Percentiles rank a stretch among this genome's conserved stretches.
phyloP scores from a whole-genome alignment of 2,329 filamentous ascomycete species.

The Phaeosphaeriaceae sp. region DNA sequence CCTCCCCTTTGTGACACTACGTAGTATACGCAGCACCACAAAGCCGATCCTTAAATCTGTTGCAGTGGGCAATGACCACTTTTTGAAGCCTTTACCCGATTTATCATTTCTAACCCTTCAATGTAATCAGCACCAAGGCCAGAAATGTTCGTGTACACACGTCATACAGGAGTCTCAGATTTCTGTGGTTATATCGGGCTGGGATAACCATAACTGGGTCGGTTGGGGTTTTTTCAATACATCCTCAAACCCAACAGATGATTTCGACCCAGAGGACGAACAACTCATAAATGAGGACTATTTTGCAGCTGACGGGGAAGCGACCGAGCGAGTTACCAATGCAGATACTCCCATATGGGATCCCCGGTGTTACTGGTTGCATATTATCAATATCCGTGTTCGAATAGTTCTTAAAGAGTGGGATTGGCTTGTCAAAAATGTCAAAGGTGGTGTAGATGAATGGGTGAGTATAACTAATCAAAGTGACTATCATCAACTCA shows the following conservation, averaged over 20 bases:
- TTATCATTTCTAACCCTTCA: too few relatives aligned
- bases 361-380: slow-evolving; percentile 14
- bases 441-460: slow-evolving; percentile 6
- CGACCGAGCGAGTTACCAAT: background rate
- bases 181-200: too few relatives aligned
- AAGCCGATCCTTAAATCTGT: too few relatives aligned
- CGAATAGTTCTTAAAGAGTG: slow-evolving; percentile 7
- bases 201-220: background rate
- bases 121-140: too few relatives aligned
- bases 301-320: slow-evolving; percentile 1
- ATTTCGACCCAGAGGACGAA: slow-evolving; percentile 1
- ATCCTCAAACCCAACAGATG: background rate
- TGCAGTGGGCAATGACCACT: too few relatives aligned
- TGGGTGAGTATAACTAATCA: slow-evolving; percentile 6
- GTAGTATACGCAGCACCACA: too few relatives aligned
- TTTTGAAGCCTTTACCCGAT: too few relatives aligned
- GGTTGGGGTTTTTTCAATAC: too few relatives aligned
- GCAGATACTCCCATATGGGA: slow-evolving; percentile 9
- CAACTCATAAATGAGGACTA: background rate
- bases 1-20: too few relatives aligned
- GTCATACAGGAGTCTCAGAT: too few relatives aligned
- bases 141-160: too few relatives aligned
- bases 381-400: slow-evolving; percentile 1
- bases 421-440: slow-evolving; percentile 4
- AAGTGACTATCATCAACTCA: too few relatives aligned